Conservation (phyloP, 768 basidiomycete species). For the Imleria badia region DNA sequence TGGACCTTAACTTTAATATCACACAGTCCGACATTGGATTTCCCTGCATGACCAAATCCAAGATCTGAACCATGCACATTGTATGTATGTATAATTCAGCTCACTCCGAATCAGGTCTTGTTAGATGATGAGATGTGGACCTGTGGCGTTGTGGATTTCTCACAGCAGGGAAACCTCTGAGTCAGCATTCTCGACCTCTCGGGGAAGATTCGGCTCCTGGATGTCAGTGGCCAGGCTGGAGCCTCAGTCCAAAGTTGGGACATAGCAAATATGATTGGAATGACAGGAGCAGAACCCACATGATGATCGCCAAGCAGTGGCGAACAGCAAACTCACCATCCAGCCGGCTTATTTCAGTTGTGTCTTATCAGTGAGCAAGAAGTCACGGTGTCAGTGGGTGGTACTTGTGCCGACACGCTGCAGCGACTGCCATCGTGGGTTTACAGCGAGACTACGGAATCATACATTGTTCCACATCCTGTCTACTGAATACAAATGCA, state of each 20-base stretch:
- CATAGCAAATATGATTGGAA: background rate
- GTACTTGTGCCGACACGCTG: background rate
- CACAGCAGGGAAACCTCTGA: conserved; percentile 6
- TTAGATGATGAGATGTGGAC: conserved; percentile 9
- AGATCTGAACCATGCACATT: background rate
- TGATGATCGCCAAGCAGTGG: background rate
- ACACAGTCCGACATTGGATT: background rate
- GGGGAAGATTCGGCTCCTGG: background rate
- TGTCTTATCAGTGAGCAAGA: background rate
- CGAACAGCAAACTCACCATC: background rate
- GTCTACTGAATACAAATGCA: conserved; percentile 24
- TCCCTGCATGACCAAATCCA: background rate
- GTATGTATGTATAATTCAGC: background rate
- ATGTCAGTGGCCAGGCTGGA: background rate
- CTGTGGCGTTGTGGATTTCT: conserved; percentile 26
- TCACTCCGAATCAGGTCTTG: background rate
- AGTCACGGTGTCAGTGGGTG: background rate
- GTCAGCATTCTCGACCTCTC: conserved; percentile 1
- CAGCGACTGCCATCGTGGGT: background rate
- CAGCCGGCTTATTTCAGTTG: background rate
- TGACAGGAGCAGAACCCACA: background rate
- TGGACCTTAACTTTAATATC: conserved; percentile 10
- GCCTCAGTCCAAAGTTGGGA: background rate
- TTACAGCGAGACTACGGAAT: conserved; percentile 9
- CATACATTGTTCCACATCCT: conserved; percentile 22